Conservation (phyloP, 2,329 filamentous ascomycete species). For the Xylariaceae sp. region DNA sequence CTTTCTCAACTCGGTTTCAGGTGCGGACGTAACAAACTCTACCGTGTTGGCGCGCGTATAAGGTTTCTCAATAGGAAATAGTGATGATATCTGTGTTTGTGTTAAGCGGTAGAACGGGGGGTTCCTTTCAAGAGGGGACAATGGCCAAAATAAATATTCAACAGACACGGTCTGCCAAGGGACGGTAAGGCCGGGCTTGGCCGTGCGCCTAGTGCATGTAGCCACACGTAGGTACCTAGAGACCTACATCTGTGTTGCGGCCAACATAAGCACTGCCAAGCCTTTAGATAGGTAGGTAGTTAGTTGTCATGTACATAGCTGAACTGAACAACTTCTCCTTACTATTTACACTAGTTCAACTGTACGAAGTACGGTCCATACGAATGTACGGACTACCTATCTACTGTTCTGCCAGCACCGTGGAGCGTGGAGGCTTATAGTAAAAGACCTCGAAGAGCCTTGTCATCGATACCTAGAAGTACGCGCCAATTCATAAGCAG, state of each 20-base stretch:
- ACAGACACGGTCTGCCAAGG: background rate
- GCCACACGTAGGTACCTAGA: background rate
- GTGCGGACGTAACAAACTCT: background rate
- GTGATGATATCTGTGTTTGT: background rate
- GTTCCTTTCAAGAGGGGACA: constrained; percentile 2
- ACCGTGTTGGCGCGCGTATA: no score
- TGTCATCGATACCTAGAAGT: no score
- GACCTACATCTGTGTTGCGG: background rate
- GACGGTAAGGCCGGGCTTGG: background rate
- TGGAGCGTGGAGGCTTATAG: no score
- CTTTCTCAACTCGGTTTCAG: background rate
- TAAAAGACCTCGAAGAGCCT: no score
- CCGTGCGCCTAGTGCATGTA: no score
- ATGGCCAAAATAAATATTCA: constrained; percentile 6
- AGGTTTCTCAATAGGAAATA: background rate
- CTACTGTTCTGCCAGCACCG: no score
- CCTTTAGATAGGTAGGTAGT: background rate
- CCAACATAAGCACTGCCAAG: background rate
- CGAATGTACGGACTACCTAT: no score
- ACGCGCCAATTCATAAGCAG: no score
- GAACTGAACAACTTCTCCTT: no score
- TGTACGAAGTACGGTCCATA: no score
- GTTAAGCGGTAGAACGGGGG: background rate
- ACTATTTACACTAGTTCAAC: no score
- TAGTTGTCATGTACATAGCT: background rate